Conservation (phyloP, 805 yeast genomes). For the Lipomyces orientalis region DNA sequence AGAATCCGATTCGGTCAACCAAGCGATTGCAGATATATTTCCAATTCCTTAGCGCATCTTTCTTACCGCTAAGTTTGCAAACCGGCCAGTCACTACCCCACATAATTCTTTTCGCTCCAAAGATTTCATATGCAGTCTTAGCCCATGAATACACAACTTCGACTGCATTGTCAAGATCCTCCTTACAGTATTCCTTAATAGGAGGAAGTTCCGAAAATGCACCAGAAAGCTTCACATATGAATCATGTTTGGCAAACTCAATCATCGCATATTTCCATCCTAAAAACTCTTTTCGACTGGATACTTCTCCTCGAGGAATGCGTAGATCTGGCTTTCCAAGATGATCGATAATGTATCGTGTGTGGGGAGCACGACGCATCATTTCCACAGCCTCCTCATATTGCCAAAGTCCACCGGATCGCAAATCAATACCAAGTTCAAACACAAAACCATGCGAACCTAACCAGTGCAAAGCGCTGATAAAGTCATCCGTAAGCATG, state of each 20-base stretch:
- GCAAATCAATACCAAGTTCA: conserved; percentile 54
- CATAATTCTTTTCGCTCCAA: conserved; percentile 46
- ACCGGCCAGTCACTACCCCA: conserved; percentile 59
- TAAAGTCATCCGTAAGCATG: conserved; percentile 44
- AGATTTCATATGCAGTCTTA: conserved; percentile 42
- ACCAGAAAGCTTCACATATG: conserved; percentile 52
- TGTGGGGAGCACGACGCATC: conserved; percentile 42
- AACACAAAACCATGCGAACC: conserved; percentile 45
- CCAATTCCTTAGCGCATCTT: conserved; percentile 1
- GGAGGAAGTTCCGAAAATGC: conserved; percentile 49
- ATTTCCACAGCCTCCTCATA: conserved; percentile 48
- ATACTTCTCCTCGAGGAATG: conserved; percentile 19
- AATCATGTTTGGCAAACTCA: conserved; percentile 22
- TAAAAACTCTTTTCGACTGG: conserved; percentile 13
- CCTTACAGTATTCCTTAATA: not conserved
- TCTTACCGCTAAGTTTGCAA: conserved; percentile 38
- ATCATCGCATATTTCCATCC: conserved; percentile 15
- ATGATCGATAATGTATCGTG: conserved; percentile 51
- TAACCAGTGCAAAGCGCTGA: conserved; percentile 49
- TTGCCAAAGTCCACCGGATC: conserved; percentile 50
- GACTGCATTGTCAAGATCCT: conserved; percentile 2
- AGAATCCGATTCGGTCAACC: conserved; percentile 1
- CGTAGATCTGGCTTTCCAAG: conserved; percentile 51
- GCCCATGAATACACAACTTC: conserved; percentile 16
- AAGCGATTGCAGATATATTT: conserved; percentile 4